Evolutionary conservation across 306 rosid species (phyloP), one percentile per base, ranked within the genome.

Genomic region (Mucuna pruriens): DNA sequence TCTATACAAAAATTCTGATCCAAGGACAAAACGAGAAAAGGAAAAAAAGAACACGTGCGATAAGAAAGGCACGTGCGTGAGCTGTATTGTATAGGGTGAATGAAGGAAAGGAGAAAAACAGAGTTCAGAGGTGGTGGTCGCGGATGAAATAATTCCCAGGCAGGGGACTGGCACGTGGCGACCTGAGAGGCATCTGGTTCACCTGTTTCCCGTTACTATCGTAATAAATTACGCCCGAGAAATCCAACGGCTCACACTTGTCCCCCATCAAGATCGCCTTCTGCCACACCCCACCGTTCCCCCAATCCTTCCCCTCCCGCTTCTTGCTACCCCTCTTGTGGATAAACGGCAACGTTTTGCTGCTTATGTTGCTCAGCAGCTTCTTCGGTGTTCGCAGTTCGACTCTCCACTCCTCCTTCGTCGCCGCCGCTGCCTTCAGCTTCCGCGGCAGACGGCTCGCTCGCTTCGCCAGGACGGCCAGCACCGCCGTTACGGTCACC

Each of bases 281-380:
- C 79, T 94, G 97, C 98, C 98, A 94, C 4, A 94, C 93, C 2
- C 98, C 98, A 0, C 92, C 97, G 39, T 87, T 60, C 3, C 95
- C 97, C 86, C 88, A 92, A 48, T 87, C 88, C 7, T 52, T 76
- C 25, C 1, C 52, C 23, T 5, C 29, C 5, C 20, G 23, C 0
- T 67, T 72, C 44, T 55, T 78, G 4, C 55, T 68, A 13, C 7
- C 8, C 83, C 61, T 84, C 83, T 81, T 17, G 1, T 44, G 57
- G 25, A 85, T 15, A 61, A 90, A 76, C 15, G 78, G 74, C 76
- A 85, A 51, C 61, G 90, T 84, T 74, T 87, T 90, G 75, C 61
- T 80, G 87, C 92, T 85, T 46, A 91, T 55, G 36, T 70, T 88
- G 38, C 83, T 71, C 55, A 94, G 72, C 33, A 92, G 55, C 85